Evolutionary conservation across 2,329 filamentous ascomycete genomes (phyloP).

Genomic region (Cercospora sp.): DNA sequence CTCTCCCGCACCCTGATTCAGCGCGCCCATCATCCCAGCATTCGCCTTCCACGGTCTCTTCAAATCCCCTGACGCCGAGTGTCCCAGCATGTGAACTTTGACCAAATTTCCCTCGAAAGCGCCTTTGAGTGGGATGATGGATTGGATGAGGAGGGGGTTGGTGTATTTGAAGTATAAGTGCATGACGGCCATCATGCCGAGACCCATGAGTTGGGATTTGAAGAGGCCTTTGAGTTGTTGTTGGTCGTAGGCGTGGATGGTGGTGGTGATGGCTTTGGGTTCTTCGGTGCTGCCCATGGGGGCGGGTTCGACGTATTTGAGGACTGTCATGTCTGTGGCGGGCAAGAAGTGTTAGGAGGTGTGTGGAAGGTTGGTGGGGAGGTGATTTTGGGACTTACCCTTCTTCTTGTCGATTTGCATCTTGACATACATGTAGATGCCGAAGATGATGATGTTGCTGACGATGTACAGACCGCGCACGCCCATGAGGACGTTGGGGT

Average conservation of each 20-base stretch:
- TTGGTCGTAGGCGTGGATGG: constrained; percentile 90
- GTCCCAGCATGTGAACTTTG: constrained; percentile 90
- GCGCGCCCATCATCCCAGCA: constrained; percentile 77
- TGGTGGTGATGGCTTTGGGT: constrained; percentile 94
- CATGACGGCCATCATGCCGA: constrained; percentile 98
- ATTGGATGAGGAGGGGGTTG: constrained; percentile 98
- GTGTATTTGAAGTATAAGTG: constrained; percentile 99
- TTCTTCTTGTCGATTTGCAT: constrained; percentile 91
- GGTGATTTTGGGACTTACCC: no score
- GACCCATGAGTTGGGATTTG: constrained; percentile 90
- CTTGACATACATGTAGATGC: constrained; percentile 83
- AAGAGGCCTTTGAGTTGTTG: constrained; percentile 80
- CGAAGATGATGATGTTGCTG: constrained; percentile 79
- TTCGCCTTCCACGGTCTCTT: constrained; percentile 92
- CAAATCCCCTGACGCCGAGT: constrained; percentile 83
- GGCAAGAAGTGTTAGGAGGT: background rate
- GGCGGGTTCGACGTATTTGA: constrained; percentile 97
- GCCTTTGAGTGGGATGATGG: constrained; percentile 94
- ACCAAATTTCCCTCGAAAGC: constrained; percentile 92
- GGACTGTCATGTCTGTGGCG: constrained; percentile 79
- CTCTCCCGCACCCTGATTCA: constrained; percentile 62
- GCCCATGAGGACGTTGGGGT: constrained; percentile 68
- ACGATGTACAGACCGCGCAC: constrained; percentile 66
- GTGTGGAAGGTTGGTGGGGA: no score
- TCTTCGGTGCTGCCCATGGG: constrained; percentile 92